Conservation (phyloP, 139 green algal genomes). For the Volvox reticuliferus region DNA sequence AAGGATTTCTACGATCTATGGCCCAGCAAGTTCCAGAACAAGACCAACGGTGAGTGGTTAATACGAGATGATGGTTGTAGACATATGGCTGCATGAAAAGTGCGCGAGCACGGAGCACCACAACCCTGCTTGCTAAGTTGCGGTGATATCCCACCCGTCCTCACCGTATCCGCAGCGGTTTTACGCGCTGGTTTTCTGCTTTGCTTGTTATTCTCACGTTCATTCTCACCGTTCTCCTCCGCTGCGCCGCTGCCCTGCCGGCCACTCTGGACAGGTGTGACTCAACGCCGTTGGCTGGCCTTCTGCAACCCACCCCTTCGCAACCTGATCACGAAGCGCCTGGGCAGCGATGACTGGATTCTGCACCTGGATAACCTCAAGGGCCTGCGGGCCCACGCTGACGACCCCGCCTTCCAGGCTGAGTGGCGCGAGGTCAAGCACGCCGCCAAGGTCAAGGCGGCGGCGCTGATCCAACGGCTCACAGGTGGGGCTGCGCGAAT, state of each 20-base stretch:
- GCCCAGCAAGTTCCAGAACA: slow-evolving; percentile 98
- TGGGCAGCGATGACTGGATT: slow-evolving; percentile 95
- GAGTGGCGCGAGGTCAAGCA: slow-evolving; percentile 93
- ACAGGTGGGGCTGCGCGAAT: slow-evolving; percentile 29
- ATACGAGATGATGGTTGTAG: too few relatives aligned
- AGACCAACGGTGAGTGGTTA: slow-evolving; percentile 93
- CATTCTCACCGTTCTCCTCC: not conserved
- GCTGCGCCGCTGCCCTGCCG: not conserved
- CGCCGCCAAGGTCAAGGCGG: slow-evolving; percentile 86
- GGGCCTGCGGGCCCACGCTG: slow-evolving; percentile 29
- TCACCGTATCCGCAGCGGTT: too few relatives aligned
- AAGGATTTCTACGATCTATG: slow-evolving; percentile 89
- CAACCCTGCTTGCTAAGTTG: too few relatives aligned
- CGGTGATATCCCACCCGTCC: too few relatives aligned
- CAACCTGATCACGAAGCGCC: slow-evolving; percentile 87
- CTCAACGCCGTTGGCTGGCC: slow-evolving; percentile 95
- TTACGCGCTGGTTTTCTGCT: too few relatives aligned
- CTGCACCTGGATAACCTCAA: slow-evolving; percentile 76
- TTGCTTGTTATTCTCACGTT: too few relatives aligned
- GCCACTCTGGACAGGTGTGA: slow-evolving; percentile 61
- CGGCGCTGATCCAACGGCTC: slow-evolving; percentile 75
- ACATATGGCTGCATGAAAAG: too few relatives aligned
- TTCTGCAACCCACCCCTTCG: slow-evolving; percentile 96
- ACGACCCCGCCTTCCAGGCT: slow-evolving; percentile 87
- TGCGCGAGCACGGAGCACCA: too few relatives aligned